A percentile compares a stretch with the other conserved stretches of the same genome.
phyloP scores from a whole-genome alignment of 148 eudicot species.

The Heliamphora exappendiculata region DNA sequence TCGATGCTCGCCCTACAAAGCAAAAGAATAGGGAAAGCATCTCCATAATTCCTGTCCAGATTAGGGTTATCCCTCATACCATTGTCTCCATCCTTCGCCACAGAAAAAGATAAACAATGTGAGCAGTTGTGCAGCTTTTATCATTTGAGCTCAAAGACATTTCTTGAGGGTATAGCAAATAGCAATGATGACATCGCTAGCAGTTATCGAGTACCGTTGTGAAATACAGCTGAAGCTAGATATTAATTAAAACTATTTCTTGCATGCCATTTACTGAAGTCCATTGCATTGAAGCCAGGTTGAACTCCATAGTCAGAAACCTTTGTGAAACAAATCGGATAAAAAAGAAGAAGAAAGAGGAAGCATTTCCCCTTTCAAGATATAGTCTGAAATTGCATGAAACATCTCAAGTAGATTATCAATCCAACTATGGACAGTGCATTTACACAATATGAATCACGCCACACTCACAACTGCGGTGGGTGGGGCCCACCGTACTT shows the following conservation, averaged over 20 bases:
- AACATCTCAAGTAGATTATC: background rate
- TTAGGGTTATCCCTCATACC: background rate
- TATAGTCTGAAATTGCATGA: background rate
- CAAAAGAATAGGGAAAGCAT: slow-evolving; percentile 3
- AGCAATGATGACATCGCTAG: background rate
- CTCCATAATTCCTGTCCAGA: background rate
- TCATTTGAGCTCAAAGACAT: background rate
- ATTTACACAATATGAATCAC: too few relatives aligned
- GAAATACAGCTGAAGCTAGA: background rate
- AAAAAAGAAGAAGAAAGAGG: background rate
- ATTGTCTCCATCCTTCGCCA: slow-evolving; percentile 9
- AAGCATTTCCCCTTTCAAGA: background rate
- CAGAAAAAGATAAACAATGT: background rate
- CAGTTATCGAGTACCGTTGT: background rate
- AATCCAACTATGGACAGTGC: background rate
- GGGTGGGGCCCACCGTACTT: too few relatives aligned
- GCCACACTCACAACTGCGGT: too few relatives aligned
- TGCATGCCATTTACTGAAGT: background rate
- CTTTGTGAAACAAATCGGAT: background rate
- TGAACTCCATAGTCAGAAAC: background rate
- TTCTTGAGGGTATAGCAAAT: background rate
- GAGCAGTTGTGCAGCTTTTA: background rate
- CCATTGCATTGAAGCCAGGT: background rate
- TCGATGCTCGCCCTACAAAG: slow-evolving; percentile 15
- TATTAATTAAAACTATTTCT: background rate